Evolutionary conservation across 2,329 filamentous ascomycete genomes (phyloP), one percentile per base, ranked within the genome.

Genomic region (Penicillium sclerotiorum): DNA sequence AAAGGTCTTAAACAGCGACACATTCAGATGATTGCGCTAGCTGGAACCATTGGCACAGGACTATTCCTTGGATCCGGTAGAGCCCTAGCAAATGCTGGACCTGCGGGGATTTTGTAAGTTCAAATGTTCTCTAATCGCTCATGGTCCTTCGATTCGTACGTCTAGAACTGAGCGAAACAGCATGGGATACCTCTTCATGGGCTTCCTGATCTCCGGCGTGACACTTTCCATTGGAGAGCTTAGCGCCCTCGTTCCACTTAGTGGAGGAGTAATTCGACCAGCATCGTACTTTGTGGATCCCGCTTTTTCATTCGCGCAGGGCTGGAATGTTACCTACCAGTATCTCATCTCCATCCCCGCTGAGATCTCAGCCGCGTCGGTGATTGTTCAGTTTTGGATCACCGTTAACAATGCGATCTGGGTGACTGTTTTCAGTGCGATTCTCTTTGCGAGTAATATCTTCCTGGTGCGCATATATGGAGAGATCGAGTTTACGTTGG

Each of bases 401-500:
- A 78, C 78, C 12, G 63, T 81, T 23, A 79, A 75, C 56, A 73
- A 77, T 1, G 71, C 55, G 1, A 50, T 73, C 2, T 74, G 68
- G 67, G 68, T 74, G 13, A 63, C 66, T 0, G 55, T 72, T 8
- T 73, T 73, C 30, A 68, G 71, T 8, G 42, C 60, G 7, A 18
- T 72, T 20, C 66, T 66, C 9, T 58, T 73, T 25, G 40, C 61
- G 1, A 62, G 65, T 3, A 65, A 63, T 6, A 55, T 73, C 8
- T 56, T 63, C 5, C 67, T 69, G 18, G 64, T 74, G 20, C 58
- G 67, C 1, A 56, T 73, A 2, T 73, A 73, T 48, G 71, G 71
- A 3, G 81, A 85, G 65, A 72, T 84, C 38, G 78, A 80, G 59
- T 80, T 79, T 54, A 65, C 69, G 13, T 79, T 80, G 50, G 75